These are phyloP conservation scores for Calonectria naviculata DNA, from an alignment of 2,329 filamentous ascomycete species.

Conservation along the genomic window DNA sequence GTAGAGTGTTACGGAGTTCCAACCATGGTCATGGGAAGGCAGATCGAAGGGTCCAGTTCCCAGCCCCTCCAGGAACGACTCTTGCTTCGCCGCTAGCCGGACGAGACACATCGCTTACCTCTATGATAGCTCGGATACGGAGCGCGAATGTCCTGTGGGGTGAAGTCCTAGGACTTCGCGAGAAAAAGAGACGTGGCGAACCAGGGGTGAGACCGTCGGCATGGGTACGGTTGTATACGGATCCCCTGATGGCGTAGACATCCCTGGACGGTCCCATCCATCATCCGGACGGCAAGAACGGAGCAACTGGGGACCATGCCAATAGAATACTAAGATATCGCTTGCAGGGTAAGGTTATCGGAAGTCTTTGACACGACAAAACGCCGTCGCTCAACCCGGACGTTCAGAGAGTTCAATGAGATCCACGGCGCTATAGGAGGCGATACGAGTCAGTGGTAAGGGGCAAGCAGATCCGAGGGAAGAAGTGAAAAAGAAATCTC, in stretches of 20 bases:
- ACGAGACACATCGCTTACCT: constrained; percentile 5
- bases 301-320: constrained; percentile 28
- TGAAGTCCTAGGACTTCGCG: constrained; percentile 21
- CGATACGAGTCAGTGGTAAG: constrained; percentile 8
- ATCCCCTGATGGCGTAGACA: constrained; percentile 23
- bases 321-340: constrained; percentile 30
- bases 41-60: constrained; percentile 5
- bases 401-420: not conserved
- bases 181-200: constrained; percentile 21
- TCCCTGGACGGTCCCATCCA: constrained; percentile 32
- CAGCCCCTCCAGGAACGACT: not conserved
- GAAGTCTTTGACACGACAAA: constrained; percentile 2
- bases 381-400: not conserved
- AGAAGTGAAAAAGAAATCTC: not conserved
- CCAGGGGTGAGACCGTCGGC: constrained; percentile 19
- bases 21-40: not conserved
- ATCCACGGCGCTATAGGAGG: not conserved
- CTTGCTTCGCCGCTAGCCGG: not conserved
- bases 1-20: constrained; percentile 1
- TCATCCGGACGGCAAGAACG: constrained; percentile 33
- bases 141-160: constrained; percentile 33
- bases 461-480: not conserved
- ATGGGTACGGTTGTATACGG: constrained; percentile 20
- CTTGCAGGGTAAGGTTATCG: constrained; percentile 28
- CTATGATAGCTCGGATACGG: constrained; percentile 23